Percentiles rank a stretch among this genome's conserved stretches.
These are phyloP conservation scores for Diaporthe amygdali DNA, from an alignment of 2,329 filamentous ascomycete genomes.

Conservation along the genomic window DNA sequence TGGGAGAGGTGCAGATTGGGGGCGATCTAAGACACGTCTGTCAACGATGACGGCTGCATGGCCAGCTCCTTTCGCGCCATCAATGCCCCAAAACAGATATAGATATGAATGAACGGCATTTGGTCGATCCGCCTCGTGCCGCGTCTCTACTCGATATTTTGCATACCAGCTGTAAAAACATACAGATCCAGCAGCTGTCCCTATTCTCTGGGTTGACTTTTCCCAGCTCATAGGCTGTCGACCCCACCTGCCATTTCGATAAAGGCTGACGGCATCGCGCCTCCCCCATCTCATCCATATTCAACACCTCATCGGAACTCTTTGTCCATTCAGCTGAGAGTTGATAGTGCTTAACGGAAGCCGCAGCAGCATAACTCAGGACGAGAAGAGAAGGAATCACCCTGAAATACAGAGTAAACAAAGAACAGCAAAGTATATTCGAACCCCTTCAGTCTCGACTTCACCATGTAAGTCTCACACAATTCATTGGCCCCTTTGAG, in stretches of 20 bases:
- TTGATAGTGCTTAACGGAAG: not conserved
- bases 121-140: not conserved
- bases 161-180: not conserved
- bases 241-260: not conserved
- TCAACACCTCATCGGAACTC: too few species aligned
- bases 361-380: not conserved
- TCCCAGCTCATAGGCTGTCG: not conserved
- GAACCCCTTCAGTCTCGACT: not conserved
- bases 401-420: constrained; percentile 8
- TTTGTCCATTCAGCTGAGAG: not conserved
- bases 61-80: not conserved
- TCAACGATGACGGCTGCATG: constrained; percentile 19
- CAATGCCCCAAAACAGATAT: not conserved
- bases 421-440: constrained; percentile 16
- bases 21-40: constrained; percentile 17
- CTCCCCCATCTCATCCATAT: not conserved
- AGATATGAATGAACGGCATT: not conserved
- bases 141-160: not conserved
- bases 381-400: not conserved
- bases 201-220: not conserved
- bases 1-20: not conserved
- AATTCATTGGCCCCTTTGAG: not conserved
- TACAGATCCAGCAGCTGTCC: not conserved
- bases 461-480: constrained; percentile 30
- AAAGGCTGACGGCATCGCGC: not conserved